These are phyloP conservation scores for Trypanosoma cruzi DNA, from an alignment of 208 protist genomes.

Conservation along the genomic window DNA sequence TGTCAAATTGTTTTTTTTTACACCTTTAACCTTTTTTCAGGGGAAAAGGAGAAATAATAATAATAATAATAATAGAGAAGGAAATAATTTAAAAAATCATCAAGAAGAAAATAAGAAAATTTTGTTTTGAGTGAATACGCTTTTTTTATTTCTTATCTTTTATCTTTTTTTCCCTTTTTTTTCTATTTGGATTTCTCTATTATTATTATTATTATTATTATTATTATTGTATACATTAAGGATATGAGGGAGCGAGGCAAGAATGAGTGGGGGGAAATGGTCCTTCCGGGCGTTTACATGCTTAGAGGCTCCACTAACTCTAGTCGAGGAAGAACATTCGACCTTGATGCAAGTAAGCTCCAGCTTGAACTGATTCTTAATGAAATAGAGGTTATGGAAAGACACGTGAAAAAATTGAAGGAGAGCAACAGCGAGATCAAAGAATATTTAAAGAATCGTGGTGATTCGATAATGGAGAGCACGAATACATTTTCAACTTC, in stretches of 20 bases:
- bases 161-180: background rate
- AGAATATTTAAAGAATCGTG: slow-evolving; percentile 31
- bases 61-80: slow-evolving; percentile 18
- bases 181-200: slow-evolving; percentile 5
- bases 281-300: slow-evolving; percentile 86
- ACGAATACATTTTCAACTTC: background rate
- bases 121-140: slow-evolving; percentile 2
- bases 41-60: background rate
- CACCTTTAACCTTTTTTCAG: background rate
- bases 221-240: slow-evolving; percentile 8
- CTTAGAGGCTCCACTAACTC: slow-evolving; percentile 36
- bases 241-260: slow-evolving; percentile 10
- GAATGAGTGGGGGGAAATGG: slow-evolving; percentile 70
- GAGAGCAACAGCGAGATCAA: slow-evolving; percentile 69
- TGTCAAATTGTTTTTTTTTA: background rate
- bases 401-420: slow-evolving; percentile 54
- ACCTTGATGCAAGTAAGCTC: slow-evolving; percentile 11
- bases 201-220: slow-evolving; percentile 9
- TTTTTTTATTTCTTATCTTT: slow-evolving; percentile 15
- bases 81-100: too few relatives aligned
- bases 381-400: slow-evolving; percentile 56
- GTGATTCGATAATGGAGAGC: background rate
- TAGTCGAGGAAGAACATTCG: slow-evolving; percentile 10
- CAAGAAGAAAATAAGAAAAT: too few relatives aligned
- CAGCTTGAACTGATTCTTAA: slow-evolving; percentile 65